Evolutionary conservation across 2,329 filamentous ascomycete species (phyloP), one percentile per base, ranked within the genome.

Genomic region (Neoarthrinium moseri): DNA sequence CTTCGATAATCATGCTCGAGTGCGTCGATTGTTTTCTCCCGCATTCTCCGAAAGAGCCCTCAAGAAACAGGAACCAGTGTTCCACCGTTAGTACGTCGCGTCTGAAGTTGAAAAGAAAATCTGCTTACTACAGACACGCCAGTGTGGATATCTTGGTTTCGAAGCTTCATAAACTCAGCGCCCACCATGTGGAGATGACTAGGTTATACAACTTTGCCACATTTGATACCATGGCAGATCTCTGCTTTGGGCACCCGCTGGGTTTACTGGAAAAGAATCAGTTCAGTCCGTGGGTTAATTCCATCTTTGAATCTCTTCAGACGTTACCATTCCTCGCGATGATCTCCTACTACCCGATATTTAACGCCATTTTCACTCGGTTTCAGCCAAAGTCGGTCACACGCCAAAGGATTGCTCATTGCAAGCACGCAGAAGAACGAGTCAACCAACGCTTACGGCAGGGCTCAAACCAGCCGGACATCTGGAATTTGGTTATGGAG

Each of bases 81-180:
- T 74, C 48, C 57, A 61, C 42, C 59, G 55, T 2, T 69, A 72
- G 40, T 43, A 30, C 32, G 40, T 43, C 11, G n/a, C 13, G 2
- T 5, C 6, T 30, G 17, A 17, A 10, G 5, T 3, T 4, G 11
- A 17, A 2, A 4, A 11, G 15, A 34, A 34, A 10, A 10, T 35
- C 11, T 35, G n/a, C 33, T 35, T 20, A 35, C 15, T 4, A 22
- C 5, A 4, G n/a, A 8, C 11, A 12, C 22, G 10, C n/a, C 23
- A 43, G 41, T 26, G 62, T 64, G 21, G 57, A 67, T 32, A 49
- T 68, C 18, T 62, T 73, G 38, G 58, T 69, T 33, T 47, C 55
- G 15, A 66, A 63, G 35, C 51, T 73, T 29, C 56, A 55, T n/a
- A 64, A 69, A n/a, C 44, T 54, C 6, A 47, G 46, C 15, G 44